Base-by-base conservation (phyloP, 192 early-diverging fungal species). In the Entomortierella lignicola region DNA sequence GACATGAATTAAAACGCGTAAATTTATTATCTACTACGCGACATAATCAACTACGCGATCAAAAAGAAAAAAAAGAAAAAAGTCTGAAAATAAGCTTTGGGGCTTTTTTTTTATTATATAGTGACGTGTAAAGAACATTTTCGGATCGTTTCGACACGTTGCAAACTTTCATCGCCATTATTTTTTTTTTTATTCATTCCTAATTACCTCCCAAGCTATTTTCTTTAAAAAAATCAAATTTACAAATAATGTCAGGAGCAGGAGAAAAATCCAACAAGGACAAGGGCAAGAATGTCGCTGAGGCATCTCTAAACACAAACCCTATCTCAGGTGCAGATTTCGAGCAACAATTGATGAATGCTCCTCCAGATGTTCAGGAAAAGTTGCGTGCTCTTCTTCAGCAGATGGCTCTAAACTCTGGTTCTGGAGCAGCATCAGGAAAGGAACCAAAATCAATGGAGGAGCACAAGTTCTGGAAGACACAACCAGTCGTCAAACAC, bases 391-490 rank as follows among this genome's bases (percentile, higher is more conserved):
- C 57, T 3, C 51, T 79, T 4, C 63, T 79, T 18, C 67, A 79
- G 30, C 67, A 69, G 32, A 66, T 79, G 68, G 62, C 75, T 5
- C 57, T 79, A n/a, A n/a, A n/a, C n/a, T n/a, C n/a, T 37, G 51
- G 56, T 8, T 51, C 50, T 47, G 66, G 15, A 11, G 54, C 43
- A 12, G 53, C 44, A 0, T 56, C 64, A 10, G 72, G 70, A 48
- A 80, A 81, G 37, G 75, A 60, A 8, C 75, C 75, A 43, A 87
- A 87, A 59, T 84, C 85, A 20, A 84, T 83, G 67, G 75, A 74
- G 4, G 84, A 88, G 29, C 93, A 97, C 85, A 91, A 96, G 85
- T 99, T 99, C 69, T 99, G 98, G 98, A 91, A 84, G 71, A 99
- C 98, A 15, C 98, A 99, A 80, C 98, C 98, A 12, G 98, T 99